Percentiles rank a stretch among this genome's conserved stretches.
phyloP scores from a whole-genome alignment of 2,329 filamentous ascomycete genomes.

The Trichophyton verrucosum region DNA sequence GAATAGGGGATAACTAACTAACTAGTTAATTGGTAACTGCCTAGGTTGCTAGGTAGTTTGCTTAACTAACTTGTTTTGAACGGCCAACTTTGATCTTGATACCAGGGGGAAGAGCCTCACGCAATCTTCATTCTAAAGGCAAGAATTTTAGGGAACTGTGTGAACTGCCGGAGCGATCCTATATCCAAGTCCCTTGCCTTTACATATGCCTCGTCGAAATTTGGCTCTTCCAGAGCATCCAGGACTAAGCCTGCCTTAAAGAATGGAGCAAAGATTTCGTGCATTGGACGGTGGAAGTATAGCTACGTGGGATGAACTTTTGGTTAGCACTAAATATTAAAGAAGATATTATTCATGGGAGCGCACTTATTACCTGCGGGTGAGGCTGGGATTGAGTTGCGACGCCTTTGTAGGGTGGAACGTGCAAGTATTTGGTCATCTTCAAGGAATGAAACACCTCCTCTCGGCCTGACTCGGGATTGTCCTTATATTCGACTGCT shows the following conservation, averaged over 20 bases:
- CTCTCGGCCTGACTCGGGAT: conserved; percentile 27
- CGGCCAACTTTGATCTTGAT: neutral
- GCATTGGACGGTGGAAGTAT: conserved; percentile 37
- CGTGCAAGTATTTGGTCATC: conserved; percentile 33
- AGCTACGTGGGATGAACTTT: conserved; percentile 6
- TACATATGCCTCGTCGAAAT: conserved; percentile 27
- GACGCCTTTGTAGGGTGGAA: conserved; percentile 29
- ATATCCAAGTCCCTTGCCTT: conserved; percentile 3
- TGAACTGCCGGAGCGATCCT: conserved; percentile 10
- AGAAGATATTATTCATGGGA: neutral
- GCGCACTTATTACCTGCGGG: conserved; percentile 22
- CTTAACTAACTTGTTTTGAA: neutral
- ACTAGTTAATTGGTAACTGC: too few relatives aligned
- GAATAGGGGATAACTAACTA: too few relatives aligned
- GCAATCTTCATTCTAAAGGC: conserved; percentile 12
- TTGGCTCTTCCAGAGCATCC: conserved; percentile 38
- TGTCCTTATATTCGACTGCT: conserved; percentile 28
- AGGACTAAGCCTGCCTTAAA: conserved; percentile 33
- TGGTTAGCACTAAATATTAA: conserved; percentile 7
- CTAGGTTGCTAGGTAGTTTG: neutral
- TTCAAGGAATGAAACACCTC: conserved; percentile 27
- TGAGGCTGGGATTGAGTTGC: conserved; percentile 25
- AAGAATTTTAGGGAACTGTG: conserved; percentile 14
- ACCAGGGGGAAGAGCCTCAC: neutral
- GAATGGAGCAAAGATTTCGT: conserved; percentile 35